Evolutionary conservation across 2,329 filamentous ascomycete species (phyloP).

Genomic region (Erysiphe pisi): DNA sequence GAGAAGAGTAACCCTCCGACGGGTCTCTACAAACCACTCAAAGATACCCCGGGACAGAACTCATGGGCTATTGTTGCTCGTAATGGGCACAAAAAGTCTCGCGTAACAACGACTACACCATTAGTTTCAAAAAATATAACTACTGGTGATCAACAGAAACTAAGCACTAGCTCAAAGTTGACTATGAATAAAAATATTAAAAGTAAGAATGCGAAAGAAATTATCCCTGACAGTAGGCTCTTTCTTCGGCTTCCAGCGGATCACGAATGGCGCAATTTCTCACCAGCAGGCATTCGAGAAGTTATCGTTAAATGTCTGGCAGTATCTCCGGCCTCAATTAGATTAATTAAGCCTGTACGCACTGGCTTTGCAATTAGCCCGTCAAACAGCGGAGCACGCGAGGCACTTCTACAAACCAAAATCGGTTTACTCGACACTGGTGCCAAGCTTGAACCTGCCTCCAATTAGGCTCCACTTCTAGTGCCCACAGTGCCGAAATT

Average conservation of each 20-base stretch:
- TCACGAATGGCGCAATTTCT: not conserved
- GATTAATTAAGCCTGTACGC: not conserved
- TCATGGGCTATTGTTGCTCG: too few relatives aligned
- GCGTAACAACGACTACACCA: too few relatives aligned
- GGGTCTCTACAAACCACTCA: too few relatives aligned
- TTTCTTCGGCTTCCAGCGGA: not conserved
- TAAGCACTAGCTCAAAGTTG: too few relatives aligned
- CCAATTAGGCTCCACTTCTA: not conserved
- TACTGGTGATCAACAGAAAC: too few relatives aligned
- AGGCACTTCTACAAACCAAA: not conserved
- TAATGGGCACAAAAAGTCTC: too few relatives aligned
- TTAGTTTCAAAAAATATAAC: too few relatives aligned
- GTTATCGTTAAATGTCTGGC: not conserved
- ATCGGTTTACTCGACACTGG: not conserved
- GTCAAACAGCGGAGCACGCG: not conserved
- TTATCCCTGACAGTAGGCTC: not conserved
- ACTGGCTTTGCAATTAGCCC: not conserved
- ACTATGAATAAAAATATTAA: too few relatives aligned
- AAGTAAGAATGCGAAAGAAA: too few relatives aligned
- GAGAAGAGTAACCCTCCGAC: too few relatives aligned
- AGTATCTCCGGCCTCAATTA: not conserved
- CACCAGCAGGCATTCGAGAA: not conserved
- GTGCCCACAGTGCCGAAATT: not conserved
- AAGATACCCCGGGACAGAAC: too few relatives aligned
- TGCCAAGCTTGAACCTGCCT: not conserved